These are phyloP conservation scores for Penicillium simplicissimum DNA, from an alignment of 495 filamentous ascomycete species.

Conservation along the genomic window DNA sequence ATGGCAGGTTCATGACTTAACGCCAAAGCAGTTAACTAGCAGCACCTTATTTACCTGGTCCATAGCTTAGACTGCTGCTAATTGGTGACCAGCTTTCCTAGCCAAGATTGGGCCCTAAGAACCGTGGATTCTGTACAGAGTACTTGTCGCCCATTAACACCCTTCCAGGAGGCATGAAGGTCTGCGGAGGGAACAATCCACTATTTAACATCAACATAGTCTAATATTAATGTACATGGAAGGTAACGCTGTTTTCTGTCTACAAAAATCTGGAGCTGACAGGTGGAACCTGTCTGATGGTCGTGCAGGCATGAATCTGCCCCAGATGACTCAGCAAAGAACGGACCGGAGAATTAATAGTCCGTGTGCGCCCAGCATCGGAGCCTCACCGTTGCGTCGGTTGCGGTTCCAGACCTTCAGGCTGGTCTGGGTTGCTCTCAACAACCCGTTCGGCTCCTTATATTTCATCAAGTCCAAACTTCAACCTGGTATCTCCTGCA, in stretches of 20 bases:
- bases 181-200: no score
- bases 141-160: neutral
- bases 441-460: neutral
- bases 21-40: neutral
- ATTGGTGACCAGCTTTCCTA: neutral
- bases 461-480: neutral
- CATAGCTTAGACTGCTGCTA: slow-evolving; percentile 1
- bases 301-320: neutral
- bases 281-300: no score
- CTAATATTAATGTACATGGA: no score
- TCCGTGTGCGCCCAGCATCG: slow-evolving; percentile 16
- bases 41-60: no score
- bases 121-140: neutral
- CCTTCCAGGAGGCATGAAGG: no score
- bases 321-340: neutral
- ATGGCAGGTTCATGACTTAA: no score
- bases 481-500: neutral
- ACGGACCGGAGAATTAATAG: slow-evolving; percentile 15
- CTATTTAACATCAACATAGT: no score
- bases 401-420: slow-evolving; percentile 15
- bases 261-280: no score
- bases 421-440: slow-evolving; percentile 5
- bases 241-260: no score
- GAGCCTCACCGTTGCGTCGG: slow-evolving; percentile 22
- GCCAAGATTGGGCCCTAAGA: neutral